These are phyloP conservation scores for Apiotrichum sp. DNA, from an alignment of 1,284 basidiomycete genomes.

Conservation along the genomic window DNA sequence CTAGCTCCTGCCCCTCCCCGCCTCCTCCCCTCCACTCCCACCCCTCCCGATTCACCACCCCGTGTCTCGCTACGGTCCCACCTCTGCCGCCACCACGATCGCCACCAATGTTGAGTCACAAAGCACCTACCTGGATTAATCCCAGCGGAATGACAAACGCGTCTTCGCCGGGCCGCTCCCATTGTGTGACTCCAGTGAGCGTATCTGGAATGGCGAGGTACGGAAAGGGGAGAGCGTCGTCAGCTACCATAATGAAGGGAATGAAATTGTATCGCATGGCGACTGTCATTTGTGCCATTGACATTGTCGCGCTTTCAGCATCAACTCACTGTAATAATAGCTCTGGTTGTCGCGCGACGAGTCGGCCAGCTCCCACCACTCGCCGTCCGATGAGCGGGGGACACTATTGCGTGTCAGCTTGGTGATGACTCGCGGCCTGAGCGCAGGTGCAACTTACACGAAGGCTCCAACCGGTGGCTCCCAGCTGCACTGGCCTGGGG, in stretches of 20 bases:
- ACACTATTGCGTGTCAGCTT: slow-evolving; percentile 50
- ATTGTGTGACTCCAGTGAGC: slow-evolving; percentile 75
- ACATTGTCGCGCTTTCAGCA: too few relatives aligned
- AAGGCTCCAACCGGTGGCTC: slow-evolving; percentile 83
- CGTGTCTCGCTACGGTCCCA: too few relatives aligned
- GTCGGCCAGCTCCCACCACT: slow-evolving; percentile 92
- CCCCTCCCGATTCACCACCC: too few relatives aligned
- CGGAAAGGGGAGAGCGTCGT: too few relatives aligned
- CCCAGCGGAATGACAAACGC: slow-evolving; percentile 85
- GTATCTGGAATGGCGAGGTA: slow-evolving; percentile 49
- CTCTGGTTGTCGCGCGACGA: slow-evolving; percentile 67
- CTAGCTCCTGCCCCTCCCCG: too few relatives aligned
- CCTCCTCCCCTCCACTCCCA: too few relatives aligned
- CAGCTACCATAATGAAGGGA: too few relatives aligned
- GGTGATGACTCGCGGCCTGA: too few relatives aligned
- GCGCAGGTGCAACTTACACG: slow-evolving; percentile 54
- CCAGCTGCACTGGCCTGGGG: slow-evolving; percentile 83
- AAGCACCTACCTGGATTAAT: slow-evolving; percentile 59
- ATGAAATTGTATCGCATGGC: too few relatives aligned
- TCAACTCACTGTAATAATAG: slow-evolving; percentile 72
- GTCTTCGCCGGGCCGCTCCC: slow-evolving; percentile 65
- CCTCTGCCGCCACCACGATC: too few relatives aligned
- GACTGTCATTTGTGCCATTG: too few relatives aligned
- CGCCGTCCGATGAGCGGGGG: slow-evolving; percentile 74
- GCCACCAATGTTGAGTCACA: too few relatives aligned